Conservation (phyloP, 2,329 filamentous ascomycete species). For the Phialocephala sp. region DNA sequence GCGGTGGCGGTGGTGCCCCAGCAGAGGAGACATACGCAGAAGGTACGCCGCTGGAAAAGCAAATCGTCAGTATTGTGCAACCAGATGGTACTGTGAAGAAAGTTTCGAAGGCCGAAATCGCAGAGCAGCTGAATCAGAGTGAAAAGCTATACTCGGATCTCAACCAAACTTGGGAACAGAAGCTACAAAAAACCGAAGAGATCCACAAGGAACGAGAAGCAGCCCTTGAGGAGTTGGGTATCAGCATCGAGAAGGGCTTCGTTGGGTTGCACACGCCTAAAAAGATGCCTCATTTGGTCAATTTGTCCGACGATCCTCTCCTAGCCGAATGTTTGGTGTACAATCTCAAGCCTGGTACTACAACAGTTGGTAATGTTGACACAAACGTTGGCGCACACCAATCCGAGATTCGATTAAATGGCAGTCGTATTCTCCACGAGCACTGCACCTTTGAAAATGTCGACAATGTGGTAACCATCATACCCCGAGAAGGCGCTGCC, state of each 20-base stretch:
- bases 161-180: conserved; percentile 99
- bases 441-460: conserved; percentile 95
- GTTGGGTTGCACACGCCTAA: conserved; percentile 95
- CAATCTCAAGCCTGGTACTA: conserved; percentile 94
- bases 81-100: conserved; percentile 88
- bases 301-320: conserved; percentile 91
- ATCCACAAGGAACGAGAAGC: conserved; percentile 98
- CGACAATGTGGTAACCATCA: conserved; percentile 90
- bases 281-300: conserved; percentile 99
- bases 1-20: conserved; percentile 56
- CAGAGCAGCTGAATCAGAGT: conserved; percentile 92
- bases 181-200: conserved; percentile 90
- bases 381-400: conserved; percentile 70
- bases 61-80: conserved; percentile 93
- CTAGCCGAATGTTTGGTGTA: conserved; percentile 96
- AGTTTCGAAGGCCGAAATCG: conserved; percentile 97
- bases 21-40: conserved; percentile 88
- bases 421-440: conserved; percentile 87
- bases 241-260: conserved; percentile 98
- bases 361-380: conserved; percentile 93
- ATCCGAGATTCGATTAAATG: conserved; percentile 91
- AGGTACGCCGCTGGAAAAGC: conserved; percentile 90
- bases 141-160: conserved; percentile 96
- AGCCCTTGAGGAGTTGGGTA: conserved; percentile 93
- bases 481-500: conserved; percentile 88